Evolutionary conservation across 768 basidiomycete genomes (phyloP).

Genomic region (Sporobolomyces pararoseus): DNA sequence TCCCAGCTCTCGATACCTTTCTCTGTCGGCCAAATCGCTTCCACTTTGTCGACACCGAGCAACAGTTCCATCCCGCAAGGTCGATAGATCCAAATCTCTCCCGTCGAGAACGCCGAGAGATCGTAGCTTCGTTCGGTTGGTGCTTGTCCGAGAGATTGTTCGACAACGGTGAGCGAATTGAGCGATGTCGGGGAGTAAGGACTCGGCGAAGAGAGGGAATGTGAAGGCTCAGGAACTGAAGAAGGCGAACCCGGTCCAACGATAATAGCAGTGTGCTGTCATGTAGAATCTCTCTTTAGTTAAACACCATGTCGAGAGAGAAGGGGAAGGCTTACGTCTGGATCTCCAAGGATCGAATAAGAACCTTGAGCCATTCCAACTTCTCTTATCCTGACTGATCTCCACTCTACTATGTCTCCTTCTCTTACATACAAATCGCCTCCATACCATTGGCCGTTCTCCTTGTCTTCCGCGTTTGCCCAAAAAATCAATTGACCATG

Average conservation of each 20-base stretch:
- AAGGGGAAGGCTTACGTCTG: slow-evolving; percentile 48
- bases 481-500: slow-evolving; percentile 60
- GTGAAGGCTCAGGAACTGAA: slow-evolving; percentile 38
- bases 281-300: not conserved
- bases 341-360: slow-evolving; percentile 52
- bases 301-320: not conserved
- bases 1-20: slow-evolving; percentile 17
- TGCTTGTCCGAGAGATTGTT: slow-evolving; percentile 55
- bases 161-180: slow-evolving; percentile 56
- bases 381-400: slow-evolving; percentile 50
- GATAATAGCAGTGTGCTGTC: slow-evolving; percentile 57
- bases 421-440: slow-evolving; percentile 57
- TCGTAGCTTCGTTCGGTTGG: slow-evolving; percentile 54
- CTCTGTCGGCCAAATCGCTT: slow-evolving; percentile 32
- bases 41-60: slow-evolving; percentile 33
- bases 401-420: slow-evolving; percentile 61
- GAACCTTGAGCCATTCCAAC: slow-evolving; percentile 31
- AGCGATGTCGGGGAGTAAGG: slow-evolving; percentile 53
- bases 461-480: slow-evolving; percentile 51
- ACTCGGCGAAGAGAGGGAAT: slow-evolving; percentile 46
- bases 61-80: slow-evolving; percentile 49
- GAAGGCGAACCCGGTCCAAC: slow-evolving; percentile 51
- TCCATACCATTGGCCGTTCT: slow-evolving; percentile 20
- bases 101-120: slow-evolving; percentile 53
- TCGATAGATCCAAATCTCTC: slow-evolving; percentile 61